These are phyloP conservation scores for Luffa acutangula DNA, from an alignment of 306 rosid species.

Conservation along the genomic window DNA sequence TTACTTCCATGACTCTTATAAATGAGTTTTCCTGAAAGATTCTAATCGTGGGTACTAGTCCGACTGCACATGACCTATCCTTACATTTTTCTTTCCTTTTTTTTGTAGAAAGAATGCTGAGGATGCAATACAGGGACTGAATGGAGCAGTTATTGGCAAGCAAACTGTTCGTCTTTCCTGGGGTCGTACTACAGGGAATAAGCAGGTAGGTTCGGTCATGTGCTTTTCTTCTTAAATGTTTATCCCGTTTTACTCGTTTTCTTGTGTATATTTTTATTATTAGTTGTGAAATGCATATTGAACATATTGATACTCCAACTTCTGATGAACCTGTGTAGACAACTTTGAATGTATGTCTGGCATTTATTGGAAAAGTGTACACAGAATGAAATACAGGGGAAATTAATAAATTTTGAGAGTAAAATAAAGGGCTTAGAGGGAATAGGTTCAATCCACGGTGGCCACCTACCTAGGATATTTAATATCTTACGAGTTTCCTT, in stretches of 20 bases:
- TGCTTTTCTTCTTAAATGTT: background rate
- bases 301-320: background rate
- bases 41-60: background rate
- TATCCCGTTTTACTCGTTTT: background rate
- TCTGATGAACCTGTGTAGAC: background rate
- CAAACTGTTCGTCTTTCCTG: conserved; percentile 97
- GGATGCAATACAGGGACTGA: conserved; percentile 76
- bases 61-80: background rate
- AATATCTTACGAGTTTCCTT: too few species aligned
- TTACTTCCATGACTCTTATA: background rate
- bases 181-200: conserved; percentile 96
- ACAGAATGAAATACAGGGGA: background rate
- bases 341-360: background rate
- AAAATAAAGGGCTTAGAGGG: too few species aligned
- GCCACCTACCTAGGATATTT: too few species aligned
- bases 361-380: background rate
- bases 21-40: too few species aligned
- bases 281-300: background rate
- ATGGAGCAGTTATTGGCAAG: conserved; percentile 84
- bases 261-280: background rate
- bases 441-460: too few species aligned
- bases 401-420: background rate
- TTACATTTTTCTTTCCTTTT: background rate
- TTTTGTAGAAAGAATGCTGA: conserved; percentile 84
- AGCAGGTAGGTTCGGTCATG: conserved; percentile 76